Evolutionary conservation across 2,329 filamentous ascomycete genomes (phyloP), one percentile per base, ranked within the genome.

Genomic region (Alternaria viburni): DNA sequence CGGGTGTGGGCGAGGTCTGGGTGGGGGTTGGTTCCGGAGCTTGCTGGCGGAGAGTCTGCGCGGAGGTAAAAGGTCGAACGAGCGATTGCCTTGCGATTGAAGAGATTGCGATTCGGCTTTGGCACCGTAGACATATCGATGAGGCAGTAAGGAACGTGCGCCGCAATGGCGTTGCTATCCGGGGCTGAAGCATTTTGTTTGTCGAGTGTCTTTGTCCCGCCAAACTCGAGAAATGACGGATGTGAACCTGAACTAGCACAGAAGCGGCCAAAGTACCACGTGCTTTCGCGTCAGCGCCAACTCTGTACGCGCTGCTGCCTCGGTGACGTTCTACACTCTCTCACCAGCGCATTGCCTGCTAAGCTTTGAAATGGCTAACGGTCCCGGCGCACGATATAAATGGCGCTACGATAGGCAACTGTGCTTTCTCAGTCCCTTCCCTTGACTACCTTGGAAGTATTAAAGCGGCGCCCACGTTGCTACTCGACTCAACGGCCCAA

Each of bases 141-240:
- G 72, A 41, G 9, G 56, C 17, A 41, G 61, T 67, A 25, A 72
- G 44, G 5, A 73, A 32, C 17, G 44, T 47, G 21, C 66, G 68
- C 59, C 64, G 61, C 25, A 76, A 17, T 32, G 62, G 68, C 32
- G 51, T 44, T 21, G 64, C 32, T 74, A 78, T 71, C 54, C 74
- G 72, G 36, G 75, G 74, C 61, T 79, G 76, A 50, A 78, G 54
- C 77, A 79, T 79, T 30, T 43, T 71, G 65, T 26, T 67, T 58
- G 59, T 21, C 43, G 55, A 25, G 47, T 61, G 59, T 45, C 26
- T 50, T 19, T 46, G 54, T 54, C 61, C 47, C 54, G 36, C 58
- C 61, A 25, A 55, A 54, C 58, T 66, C 59, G 54, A 55, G 52
- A 55, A 60, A 57, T 61, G 54, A 61, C 65, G 60, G 65, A 58